Evolutionary conservation across 768 basidiomycete genomes (phyloP), one percentile per base, ranked within the genome.

Genomic region (Butyriboletus loyo): DNA sequence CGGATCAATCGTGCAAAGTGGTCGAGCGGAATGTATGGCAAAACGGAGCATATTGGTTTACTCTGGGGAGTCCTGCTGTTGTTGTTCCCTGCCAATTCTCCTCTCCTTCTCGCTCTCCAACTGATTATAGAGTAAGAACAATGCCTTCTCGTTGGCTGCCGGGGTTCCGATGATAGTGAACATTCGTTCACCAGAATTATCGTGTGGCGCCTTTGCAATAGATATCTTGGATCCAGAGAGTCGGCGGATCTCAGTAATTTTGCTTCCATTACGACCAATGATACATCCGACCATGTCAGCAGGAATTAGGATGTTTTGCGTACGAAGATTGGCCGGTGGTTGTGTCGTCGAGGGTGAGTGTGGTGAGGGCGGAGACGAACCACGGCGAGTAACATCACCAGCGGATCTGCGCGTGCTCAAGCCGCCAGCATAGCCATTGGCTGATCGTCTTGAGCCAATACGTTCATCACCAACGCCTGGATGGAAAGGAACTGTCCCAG

Each of bases 161-260:
- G 92, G 89, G 13, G 93, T 93, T 50, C 97, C 97, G 42, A 97
- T 81, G 69, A 99, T 98, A 56, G 97, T 93, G 77, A 99, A 99
- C 96, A 99, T 98, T 60, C 97, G 82, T 77, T 99, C 97, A 65
- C 96, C 97, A 37, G 95, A 94, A 66, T 98, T 97, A 64, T 98
- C 97, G 66, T 98, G 97, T n/a, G 97, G 93, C 44, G 91, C 88
- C 74, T 99, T 99, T 60, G 97, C 97, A 66, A 99, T 99, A 50
- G 89, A 92, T 70, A 99, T 99, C 76, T 94, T 93, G 62, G 92
- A 96, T 36, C 97, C 97, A 56, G 93, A 97, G 40, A 98, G 84
- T 52, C 96, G 90, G 63, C 97, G 91, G 68, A 99, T 99, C 73
- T 99, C 97, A 47, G 96, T 98, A 64, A 99, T 99, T 81, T 98